A percentile compares a stretch with the other conserved stretches of the same genome.
Evolutionary conservation across 2,329 filamentous ascomycete genomes (phyloP).

Genomic region (Seiridium unicorne): DNA sequence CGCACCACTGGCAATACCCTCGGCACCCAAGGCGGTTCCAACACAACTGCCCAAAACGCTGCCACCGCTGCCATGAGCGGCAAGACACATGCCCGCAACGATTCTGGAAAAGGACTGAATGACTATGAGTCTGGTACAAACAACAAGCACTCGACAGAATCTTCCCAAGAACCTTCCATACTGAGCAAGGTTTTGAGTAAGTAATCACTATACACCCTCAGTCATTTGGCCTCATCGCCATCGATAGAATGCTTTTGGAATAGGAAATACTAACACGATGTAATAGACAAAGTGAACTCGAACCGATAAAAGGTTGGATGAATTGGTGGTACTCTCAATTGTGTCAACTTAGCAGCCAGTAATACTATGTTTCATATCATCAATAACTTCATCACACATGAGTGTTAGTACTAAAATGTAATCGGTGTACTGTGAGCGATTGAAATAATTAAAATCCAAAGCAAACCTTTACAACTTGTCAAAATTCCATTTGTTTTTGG

Average conservation of each 20-base stretch:
- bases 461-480: not conserved
- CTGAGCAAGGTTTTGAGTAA: too few relatives aligned
- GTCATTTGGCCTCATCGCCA: too few relatives aligned
- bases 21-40: not conserved
- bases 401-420: too few relatives aligned
- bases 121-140: not conserved
- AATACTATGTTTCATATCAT: too few relatives aligned
- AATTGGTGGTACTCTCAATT: too few relatives aligned
- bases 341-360: too few relatives aligned
- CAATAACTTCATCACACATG: too few relatives aligned
- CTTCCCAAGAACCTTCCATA: not conserved
- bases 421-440: too few relatives aligned
- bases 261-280: not conserved
- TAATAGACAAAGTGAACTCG: not conserved
- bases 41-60: not conserved
- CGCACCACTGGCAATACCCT: slow-evolving; percentile 11
- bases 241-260: too few relatives aligned
- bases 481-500: not conserved
- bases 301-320: not conserved
- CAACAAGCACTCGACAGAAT: not conserved
- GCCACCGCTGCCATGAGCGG: not conserved
- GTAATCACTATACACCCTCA: too few relatives aligned
- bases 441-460: too few relatives aligned
- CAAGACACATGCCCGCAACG: not conserved
- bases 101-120: slow-evolving; percentile 6